Base-by-base conservation (phyloP, 495 filamentous ascomycete genomes). In the Lasiosphaeria ovina region DNA sequence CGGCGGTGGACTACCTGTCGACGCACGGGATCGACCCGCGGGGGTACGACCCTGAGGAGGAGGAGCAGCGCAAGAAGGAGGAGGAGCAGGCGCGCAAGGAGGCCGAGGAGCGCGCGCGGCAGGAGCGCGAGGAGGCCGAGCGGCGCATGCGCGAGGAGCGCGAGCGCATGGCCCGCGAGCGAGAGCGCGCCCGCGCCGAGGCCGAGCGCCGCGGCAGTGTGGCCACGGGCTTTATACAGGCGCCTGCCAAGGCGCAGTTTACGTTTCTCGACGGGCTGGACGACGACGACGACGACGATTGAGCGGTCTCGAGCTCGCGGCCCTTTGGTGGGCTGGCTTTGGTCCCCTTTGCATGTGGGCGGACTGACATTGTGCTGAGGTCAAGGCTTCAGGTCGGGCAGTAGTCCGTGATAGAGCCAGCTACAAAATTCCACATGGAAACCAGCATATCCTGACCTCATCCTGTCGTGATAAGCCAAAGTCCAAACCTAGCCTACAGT, bases 21-120 rank as follows among this genome's bases (percentile, higher is more conserved):
- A 88, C 63, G 24, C 66, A 77, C 42, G 86, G 85, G 1, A 74
- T 79, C 58, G 83, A 89, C 67, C 79, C 80, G 35, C 73, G 72
- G 49, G 78, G 74, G 10, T 83, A 84, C 72, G 83, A 81, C 60
- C 81, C 78, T 32, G 79, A 78, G 62, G 76, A 73, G 52, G 79
- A 79, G 60, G 79, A 77, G 51, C 71, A 69, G 57, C 67, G 66
- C 8, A 72, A 74, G 58, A 72, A 73, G 69, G 70, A 71, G 45
- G 72, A 74, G 55, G 72, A 75, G 63, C 65, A 74, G 61, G 73
- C 76, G 51, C 63, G 61, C 54, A 68, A 65, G 38, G 57, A 72
- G 48, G 69, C 75, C 49, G 76, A 73, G 56, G 81, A 81, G 64
- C 61, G 69, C 32, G 74, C 78, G 69, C 67, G 75, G 58, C 61